A percentile compares a stretch with the other conserved stretches of the same genome.
Conservation (phyloP, 192 early-diverging fungal species). For the Dissophora globulifera region DNA sequence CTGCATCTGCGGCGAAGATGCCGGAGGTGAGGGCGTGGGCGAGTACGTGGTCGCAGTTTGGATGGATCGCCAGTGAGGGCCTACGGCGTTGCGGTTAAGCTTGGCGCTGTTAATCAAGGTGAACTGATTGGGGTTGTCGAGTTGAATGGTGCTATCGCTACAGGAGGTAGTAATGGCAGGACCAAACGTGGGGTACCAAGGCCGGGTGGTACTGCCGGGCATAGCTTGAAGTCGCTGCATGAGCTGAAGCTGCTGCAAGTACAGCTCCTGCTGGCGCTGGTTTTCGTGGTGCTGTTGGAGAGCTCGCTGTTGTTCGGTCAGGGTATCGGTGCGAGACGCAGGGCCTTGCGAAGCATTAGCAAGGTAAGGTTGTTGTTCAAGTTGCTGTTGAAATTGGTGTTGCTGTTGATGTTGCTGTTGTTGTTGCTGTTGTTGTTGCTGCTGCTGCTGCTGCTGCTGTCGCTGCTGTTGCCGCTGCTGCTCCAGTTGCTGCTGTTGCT, state of each 20-base stretch:
- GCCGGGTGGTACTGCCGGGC: slow-evolving; percentile 40
- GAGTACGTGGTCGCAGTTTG: slow-evolving; percentile 37
- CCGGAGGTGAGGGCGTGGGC: slow-evolving; percentile 31
- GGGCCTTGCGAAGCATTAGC: neutral
- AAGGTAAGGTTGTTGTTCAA: neutral
- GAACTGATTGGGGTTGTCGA: slow-evolving; percentile 46
- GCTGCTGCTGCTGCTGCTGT: no score
- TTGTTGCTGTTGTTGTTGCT: slow-evolving; percentile 10
- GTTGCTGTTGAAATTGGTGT: neutral
- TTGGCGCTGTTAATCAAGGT: slow-evolving; percentile 38
- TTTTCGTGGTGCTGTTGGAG: slow-evolving; percentile 30
- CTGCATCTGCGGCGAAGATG: slow-evolving; percentile 28
- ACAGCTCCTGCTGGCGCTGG: slow-evolving; percentile 44
- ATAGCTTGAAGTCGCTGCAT: slow-evolving; percentile 40
- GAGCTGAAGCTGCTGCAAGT: slow-evolving; percentile 31
- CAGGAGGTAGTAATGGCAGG: slow-evolving; percentile 44
- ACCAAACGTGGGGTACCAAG: slow-evolving; percentile 51
- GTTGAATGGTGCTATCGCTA: slow-evolving; percentile 45
- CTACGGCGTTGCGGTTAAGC: slow-evolving; percentile 35
- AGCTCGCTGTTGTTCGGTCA: slow-evolving; percentile 35
- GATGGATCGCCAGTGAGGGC: slow-evolving; percentile 50
- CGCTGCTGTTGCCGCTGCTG: no score
- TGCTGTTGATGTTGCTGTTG: slow-evolving; percentile 10
- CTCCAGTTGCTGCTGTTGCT: no score
- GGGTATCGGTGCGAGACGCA: slow-evolving; percentile 16